A percentile compares a stretch with the other conserved stretches of the same genome.
Evolutionary conservation across 2,329 filamentous ascomycete genomes (phyloP).

Genomic region (Sporothrix luriei): DNA sequence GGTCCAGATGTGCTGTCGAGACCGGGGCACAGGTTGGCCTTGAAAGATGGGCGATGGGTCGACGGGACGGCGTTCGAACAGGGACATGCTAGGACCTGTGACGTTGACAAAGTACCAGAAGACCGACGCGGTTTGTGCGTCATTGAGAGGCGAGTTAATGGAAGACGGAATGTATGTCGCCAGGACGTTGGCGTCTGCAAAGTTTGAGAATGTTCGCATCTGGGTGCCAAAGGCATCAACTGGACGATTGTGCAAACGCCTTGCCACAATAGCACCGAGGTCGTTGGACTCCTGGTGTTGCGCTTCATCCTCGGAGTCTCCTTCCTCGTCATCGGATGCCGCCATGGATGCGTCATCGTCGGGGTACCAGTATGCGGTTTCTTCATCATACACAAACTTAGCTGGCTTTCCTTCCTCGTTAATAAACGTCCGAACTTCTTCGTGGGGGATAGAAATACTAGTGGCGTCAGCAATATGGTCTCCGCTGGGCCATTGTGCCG

Average conservation of each 20-base stretch:
- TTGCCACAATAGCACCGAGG: conserved; percentile 47
- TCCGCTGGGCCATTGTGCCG: conserved; percentile 7
- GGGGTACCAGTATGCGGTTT: conserved; percentile 53
- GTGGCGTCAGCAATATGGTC: background rate
- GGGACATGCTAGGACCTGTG: conserved; percentile 80
- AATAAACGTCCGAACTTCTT: background rate
- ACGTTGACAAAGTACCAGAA: conserved; percentile 93
- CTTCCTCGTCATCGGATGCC: conserved; percentile 61
- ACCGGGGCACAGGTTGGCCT: conserved; percentile 61
- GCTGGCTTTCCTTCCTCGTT: background rate
- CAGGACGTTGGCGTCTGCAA: conserved; percentile 56
- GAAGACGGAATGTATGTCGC: conserved; percentile 68
- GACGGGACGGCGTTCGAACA: conserved; percentile 80
- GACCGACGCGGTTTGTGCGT: conserved; percentile 75
- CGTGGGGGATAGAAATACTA: background rate
- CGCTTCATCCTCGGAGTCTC: conserved; percentile 46
- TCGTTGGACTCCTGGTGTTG: conserved; percentile 45
- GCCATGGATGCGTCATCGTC: conserved; percentile 65
- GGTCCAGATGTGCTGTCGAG: conserved; percentile 67
- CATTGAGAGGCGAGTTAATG: conserved; percentile 71
- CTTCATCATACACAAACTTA: conserved; percentile 34
- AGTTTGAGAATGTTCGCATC: conserved; percentile 54
- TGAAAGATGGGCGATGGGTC: conserved; percentile 70
- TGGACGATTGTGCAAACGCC: conserved; percentile 42
- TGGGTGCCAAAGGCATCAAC: conserved; percentile 51